These are phyloP conservation scores for Mycena vitilis DNA, from an alignment of 768 basidiomycete species.

Conservation along the genomic window DNA sequence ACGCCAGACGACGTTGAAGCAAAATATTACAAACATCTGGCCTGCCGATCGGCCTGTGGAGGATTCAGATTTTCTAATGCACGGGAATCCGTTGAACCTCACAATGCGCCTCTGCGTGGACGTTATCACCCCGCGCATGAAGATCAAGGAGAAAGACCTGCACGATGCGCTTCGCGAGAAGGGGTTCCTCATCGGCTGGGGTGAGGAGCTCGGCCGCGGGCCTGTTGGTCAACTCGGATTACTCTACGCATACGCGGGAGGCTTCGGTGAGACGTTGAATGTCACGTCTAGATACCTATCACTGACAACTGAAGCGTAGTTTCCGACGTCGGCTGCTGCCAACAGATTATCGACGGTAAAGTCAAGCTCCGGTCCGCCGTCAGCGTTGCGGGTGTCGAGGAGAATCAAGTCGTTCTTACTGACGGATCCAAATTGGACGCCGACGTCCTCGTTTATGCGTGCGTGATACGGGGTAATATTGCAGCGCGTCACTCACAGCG, in stretches of 20 bases:
- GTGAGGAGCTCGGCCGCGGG: background rate
- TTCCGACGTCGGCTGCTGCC: slow-evolving; percentile 11
- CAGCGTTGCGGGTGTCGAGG: background rate
- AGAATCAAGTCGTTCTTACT: background rate
- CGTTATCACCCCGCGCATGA: background rate
- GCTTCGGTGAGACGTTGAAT: background rate
- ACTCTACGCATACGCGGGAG: slow-evolving; percentile 4
- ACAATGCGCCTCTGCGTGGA: background rate
- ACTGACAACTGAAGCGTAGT: background rate
- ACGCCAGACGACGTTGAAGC: background rate
- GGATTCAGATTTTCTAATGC: slow-evolving; percentile 7
- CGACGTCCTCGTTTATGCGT: slow-evolving; percentile 6
- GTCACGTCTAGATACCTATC: background rate
- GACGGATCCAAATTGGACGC: slow-evolving; percentile 7
- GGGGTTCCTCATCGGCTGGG: background rate
- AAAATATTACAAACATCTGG: slow-evolving; percentile 4
- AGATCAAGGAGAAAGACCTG: background rate
- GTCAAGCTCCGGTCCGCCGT: slow-evolving; percentile 9
- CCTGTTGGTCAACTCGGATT: slow-evolving; percentile 1
- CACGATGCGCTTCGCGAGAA: background rate
- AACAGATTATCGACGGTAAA: slow-evolving; percentile 9
- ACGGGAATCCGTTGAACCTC: background rate
- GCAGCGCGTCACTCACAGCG: too few species aligned
- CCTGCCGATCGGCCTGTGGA: slow-evolving; percentile 2
- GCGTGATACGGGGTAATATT: background rate